Conservation (phyloP, 768 basidiomycete species). For the Boletellus sp. region DNA sequence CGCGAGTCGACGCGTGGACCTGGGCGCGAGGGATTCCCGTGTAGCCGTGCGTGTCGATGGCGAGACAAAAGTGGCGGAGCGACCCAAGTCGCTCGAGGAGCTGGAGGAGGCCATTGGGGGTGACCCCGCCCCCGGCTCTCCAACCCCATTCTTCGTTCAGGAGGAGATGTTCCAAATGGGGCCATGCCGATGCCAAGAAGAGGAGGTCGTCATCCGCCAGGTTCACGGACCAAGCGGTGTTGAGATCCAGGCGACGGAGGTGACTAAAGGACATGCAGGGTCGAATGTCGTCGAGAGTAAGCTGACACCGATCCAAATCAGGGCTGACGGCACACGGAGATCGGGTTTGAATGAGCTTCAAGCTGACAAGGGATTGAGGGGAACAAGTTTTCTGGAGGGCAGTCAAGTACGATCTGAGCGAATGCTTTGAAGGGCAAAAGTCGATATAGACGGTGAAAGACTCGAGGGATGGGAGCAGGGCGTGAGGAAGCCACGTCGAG, state of each 20-base stretch:
- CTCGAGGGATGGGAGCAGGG: conserved; percentile 5
- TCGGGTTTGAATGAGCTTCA: conserved; percentile 12
- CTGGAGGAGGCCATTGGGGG: conserved; percentile 14
- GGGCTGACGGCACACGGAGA: not conserved
- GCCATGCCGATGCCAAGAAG: conserved; percentile 16
- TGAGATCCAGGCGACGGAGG: conserved; percentile 12
- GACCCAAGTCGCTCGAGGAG: conserved; percentile 9
- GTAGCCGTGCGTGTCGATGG: conserved; percentile 10
- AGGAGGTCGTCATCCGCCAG: conserved; percentile 11
- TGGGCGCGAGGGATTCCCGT: not conserved
- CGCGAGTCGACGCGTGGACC: not conserved
- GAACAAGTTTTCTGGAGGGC: conserved; percentile 8
- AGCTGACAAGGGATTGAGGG: not conserved
- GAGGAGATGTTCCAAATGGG: conserved; percentile 11
- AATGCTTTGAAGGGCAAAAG: conserved; percentile 5
- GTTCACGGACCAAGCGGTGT: conserved; percentile 8
- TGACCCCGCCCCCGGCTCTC: conserved; percentile 13
- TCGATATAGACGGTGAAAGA: conserved; percentile 9
- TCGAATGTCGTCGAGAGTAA: conserved; percentile 16
- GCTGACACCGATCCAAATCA: conserved; percentile 3
- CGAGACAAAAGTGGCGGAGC: not conserved
- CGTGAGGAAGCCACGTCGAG: not conserved
- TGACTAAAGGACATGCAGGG: conserved; percentile 14
- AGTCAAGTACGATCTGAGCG: conserved; percentile 5
- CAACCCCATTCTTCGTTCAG: conserved; percentile 23